Base-by-base conservation (phyloP, 2,329 filamentous ascomycete species). In the Aureobasidium sp. region DNA sequence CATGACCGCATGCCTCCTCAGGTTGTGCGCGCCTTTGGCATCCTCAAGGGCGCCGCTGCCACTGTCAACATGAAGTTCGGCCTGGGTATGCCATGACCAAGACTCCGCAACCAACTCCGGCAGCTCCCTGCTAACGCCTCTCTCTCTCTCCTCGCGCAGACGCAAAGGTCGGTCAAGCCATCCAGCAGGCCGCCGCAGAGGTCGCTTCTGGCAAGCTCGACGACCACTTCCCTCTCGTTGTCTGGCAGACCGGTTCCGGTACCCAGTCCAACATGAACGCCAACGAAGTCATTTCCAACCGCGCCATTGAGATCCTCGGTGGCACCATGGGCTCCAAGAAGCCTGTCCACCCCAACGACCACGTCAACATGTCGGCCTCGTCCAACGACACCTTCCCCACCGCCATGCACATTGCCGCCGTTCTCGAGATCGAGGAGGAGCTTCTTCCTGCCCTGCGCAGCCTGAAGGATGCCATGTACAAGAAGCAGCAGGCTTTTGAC, bases 201-300 rank as follows among this genome's bases (percentile, higher is more conserved):
- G 91, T 98, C 35, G 90, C 91, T 54, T 85, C 88, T 59, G 83
- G 93, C 68, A 95, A 96, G 80, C 85, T 97, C 64, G 72, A 94
- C 66, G 90, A 96, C 72, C 91, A 97, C 79, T 97, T 98, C 76
- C 93, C 93, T 60, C 87, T 97, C 57, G 91, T 97, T 54, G 91
- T 98, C 68, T 98, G 93, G 93, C 93, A 98, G 79, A 98, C 93
- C 52, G 93, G 93, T 59, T 97, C 93, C 47, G 93, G 93, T 68
- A 97, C 93, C 25, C 93, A 97, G 79, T 96, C 90, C 71, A 97
- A 95, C 83, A 97, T 97, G 93, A 98, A 98, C 77, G 90, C 91
- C 70, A 98, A 98, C 78, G 93, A 98, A 73, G 93, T 98, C 73
- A 97, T 98, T 73, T 96, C 91, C 60, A 98, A 97, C 81, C 88